phyloP scores from a whole-genome alignment of 441 rosid species.

The Populus tomentosa region DNA sequence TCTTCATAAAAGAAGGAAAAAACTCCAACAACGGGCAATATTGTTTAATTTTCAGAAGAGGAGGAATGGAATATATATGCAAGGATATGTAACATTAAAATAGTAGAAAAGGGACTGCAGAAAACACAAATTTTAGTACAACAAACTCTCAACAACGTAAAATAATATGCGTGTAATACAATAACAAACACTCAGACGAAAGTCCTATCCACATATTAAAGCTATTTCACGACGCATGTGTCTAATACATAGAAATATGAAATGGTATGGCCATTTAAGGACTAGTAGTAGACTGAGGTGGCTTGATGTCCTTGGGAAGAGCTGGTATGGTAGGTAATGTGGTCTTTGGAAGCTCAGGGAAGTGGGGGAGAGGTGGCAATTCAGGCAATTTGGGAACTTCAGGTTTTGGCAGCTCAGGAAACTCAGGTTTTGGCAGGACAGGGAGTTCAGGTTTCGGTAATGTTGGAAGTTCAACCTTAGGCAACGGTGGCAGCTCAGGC shows the following conservation, averaged over 20 bases:
- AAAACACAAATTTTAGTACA: not conserved
- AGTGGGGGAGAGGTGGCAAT: constrained; percentile 12
- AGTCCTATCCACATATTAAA: not conserved
- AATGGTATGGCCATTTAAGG: constrained; percentile 7
- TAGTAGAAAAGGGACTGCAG: not conserved
- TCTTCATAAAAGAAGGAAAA: not conserved
- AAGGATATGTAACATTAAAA: not conserved
- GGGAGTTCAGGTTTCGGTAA: constrained; percentile 18
- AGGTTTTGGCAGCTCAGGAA: constrained; percentile 23
- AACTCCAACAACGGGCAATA: no score
- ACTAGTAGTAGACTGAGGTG: constrained; percentile 11
- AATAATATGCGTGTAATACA: not conserved
- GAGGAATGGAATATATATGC: not conserved
- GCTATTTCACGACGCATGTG: not conserved
- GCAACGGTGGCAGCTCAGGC: constrained; percentile 1
- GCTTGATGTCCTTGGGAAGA: constrained; percentile 11
- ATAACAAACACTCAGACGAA: not conserved
- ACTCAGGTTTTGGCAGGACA: constrained; percentile 22
- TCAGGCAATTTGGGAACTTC: constrained; percentile 21
- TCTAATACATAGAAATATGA: not conserved
- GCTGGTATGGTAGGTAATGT: constrained; percentile 15
- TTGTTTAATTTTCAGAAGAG: not conserved
- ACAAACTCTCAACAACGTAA: not conserved
- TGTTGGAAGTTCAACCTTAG: constrained; percentile 19
- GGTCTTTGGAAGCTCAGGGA: constrained; percentile 22